Base-by-base conservation (phyloP, 2,329 filamentous ascomycete species). In the Teratosphaeria pseudoeucalypti region DNA sequence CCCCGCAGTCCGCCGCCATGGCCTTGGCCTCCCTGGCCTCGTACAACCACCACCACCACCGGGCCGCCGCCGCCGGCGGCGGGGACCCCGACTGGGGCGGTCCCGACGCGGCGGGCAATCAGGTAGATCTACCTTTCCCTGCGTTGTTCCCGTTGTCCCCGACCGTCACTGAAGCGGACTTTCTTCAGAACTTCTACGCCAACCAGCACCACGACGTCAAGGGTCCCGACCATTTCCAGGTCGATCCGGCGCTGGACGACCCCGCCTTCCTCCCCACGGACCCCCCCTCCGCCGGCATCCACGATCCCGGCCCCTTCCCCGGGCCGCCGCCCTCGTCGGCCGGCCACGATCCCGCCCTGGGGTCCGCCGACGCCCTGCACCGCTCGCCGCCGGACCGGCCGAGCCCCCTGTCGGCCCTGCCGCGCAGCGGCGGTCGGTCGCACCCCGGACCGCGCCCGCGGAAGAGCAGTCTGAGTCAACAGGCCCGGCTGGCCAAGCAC, bases 351-450 rank as follows among this genome's bases (percentile, higher is more conserved):
- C 64, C 64, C 32, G 83, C 88, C 69, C 89, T 92, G 67, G 80
- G 94, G 56, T 81, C 96, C 6, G 90, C 91, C 1, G 95, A 90
- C 0, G 89, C 94, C 60, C 77, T 96, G 43, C 82, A 84, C 57
- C 86, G 86, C 61, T 95, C 92, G 10, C 92, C 91, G 0, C 88
- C 90, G 6, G 90, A 88, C 58, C 88, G 92, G 63, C 95, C 91
- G 14, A 92, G 91, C 1, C 96, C 91, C 0, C 80, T 96, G 27
- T 91, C 92, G 32, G 90, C 92, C 3, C 82, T 92, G 56, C 89
- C 94, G 66, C 82, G 89, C 61, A 82, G 85, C 52, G 78, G 89
- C 47, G 70, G 70, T n/a, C 58, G 64, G 53, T 56, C 57, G 39
- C 89, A 88, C 49, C 81, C 85, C 26, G 85, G 23, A 81, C 58